A percentile compares a stretch with the other conserved stretches of the same genome.
phyloP scores from a whole-genome alignment of 2,329 filamentous ascomycete species.

The Thermomyces lanuginosus region DNA sequence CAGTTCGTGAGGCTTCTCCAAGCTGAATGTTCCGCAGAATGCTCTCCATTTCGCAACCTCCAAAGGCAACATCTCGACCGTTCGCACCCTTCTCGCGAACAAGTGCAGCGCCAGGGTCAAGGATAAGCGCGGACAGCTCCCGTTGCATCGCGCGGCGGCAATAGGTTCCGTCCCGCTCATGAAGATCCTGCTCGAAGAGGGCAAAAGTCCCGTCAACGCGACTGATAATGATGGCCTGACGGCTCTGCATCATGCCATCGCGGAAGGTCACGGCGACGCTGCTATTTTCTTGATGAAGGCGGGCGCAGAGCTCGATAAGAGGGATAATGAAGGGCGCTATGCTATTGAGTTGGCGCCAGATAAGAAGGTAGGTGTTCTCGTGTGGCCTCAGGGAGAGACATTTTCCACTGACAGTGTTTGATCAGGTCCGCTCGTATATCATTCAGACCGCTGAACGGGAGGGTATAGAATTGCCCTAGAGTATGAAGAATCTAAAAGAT shows the following conservation, averaged over 20 bases:
- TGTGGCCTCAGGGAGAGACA: background rate
- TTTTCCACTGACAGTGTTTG: background rate
- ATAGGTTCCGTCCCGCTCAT: conserved; percentile 80
- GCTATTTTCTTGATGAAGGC: conserved; percentile 68
- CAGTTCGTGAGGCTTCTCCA: too few relatives aligned
- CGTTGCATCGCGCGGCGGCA: conserved; percentile 81
- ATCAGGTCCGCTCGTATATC: conserved; percentile 58
- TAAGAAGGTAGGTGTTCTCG: conserved; percentile 45
- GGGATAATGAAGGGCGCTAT: conserved; percentile 51
- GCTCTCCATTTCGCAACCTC: conserved; percentile 83
- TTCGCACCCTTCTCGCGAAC: conserved; percentile 56
- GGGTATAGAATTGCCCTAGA: conserved; percentile 49
- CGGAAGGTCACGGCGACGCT: conserved; percentile 54
- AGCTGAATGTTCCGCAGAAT: conserved; percentile 47
- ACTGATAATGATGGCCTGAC: conserved; percentile 72
- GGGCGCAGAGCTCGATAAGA: conserved; percentile 68
- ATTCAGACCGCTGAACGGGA: conserved; percentile 64
- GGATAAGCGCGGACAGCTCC: conserved; percentile 75
- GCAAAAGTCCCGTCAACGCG: conserved; percentile 63
- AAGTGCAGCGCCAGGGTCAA: conserved; percentile 66
- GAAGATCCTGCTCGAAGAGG: conserved; percentile 57
- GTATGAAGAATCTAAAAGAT: background rate
- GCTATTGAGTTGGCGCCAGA: conserved; percentile 77
- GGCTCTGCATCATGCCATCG: conserved; percentile 61
- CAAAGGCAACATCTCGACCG: conserved; percentile 71